Evolutionary conservation across 73 alveolate genomes (phyloP).

Genomic region (Paramecium biaurelia): DNA sequence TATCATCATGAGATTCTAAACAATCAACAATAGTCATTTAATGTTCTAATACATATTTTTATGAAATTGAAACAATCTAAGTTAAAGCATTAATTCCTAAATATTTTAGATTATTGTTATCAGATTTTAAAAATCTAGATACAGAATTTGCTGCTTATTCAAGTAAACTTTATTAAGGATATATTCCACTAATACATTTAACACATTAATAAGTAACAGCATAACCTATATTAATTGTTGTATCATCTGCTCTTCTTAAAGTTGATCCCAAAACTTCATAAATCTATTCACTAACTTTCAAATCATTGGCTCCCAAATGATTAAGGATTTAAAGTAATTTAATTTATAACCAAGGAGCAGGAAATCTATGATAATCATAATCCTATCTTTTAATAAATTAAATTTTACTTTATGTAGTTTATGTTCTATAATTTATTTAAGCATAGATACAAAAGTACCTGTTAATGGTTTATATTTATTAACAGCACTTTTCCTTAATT

Average conservation of each 20-base stretch:
- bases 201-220: constrained; percentile 97
- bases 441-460: constrained; percentile 83
- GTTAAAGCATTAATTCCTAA: constrained; percentile 96
- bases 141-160: constrained; percentile 93
- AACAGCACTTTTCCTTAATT: constrained; percentile 73
- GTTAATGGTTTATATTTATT: constrained; percentile 85
- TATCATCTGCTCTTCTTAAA: constrained; percentile 96
- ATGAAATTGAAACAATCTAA: constrained; percentile 73
- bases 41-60: constrained; percentile 83
- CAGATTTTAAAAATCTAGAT: constrained; percentile 89
- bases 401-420: constrained; percentile 81
- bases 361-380: constrained; percentile 96
- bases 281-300: constrained; percentile 90
- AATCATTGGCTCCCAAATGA: constrained; percentile 93
- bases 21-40: constrained; percentile 96
- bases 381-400: constrained; percentile 54
- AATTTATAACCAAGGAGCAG: constrained; percentile 99
- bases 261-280: constrained; percentile 92
- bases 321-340: constrained; percentile 86
- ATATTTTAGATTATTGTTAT: constrained; percentile 90
- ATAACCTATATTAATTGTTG: constrained; percentile 93
- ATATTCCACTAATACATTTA: constrained; percentile 87
- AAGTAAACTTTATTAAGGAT: constrained; percentile 85
- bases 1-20: constrained; percentile 96
- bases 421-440: constrained; percentile 86